Conservation (phyloP, 2,329 filamentous ascomycete species). For the Microdochium nivale region DNA sequence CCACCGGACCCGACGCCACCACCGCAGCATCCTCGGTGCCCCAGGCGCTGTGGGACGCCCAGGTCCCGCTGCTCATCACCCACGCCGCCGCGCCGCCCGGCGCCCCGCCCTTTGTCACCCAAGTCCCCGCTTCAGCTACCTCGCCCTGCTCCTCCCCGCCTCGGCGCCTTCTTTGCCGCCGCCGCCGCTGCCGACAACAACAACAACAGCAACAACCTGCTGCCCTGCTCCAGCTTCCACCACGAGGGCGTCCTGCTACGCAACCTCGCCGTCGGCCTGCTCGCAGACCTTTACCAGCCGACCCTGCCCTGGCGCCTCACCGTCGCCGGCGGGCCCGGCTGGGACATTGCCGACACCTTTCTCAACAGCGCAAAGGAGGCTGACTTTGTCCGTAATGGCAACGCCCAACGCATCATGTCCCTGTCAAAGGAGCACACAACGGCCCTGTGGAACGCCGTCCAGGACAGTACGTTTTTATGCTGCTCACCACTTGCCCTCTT, state of each 20-base stretch:
- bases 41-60: slow-evolving; percentile 44
- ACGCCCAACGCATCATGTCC: slow-evolving; percentile 82
- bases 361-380: slow-evolving; percentile 63
- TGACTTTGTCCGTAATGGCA: slow-evolving; percentile 81
- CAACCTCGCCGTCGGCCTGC: slow-evolving; percentile 21
- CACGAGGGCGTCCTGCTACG: slow-evolving; percentile 28
- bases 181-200: no score
- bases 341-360: slow-evolving; percentile 55
- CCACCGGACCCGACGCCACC: neutral
- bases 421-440: slow-evolving; percentile 78
- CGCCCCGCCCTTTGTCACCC: slow-evolving; percentile 40
- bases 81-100: slow-evolving; percentile 31
- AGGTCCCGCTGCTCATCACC: slow-evolving; percentile 46
- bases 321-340: slow-evolving; percentile 44
- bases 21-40: slow-evolving; percentile 17
- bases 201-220: slow-evolving; percentile 45
- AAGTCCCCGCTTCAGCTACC: slow-evolving; percentile 50
- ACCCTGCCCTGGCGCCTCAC: slow-evolving; percentile 44
- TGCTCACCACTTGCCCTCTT: neutral
- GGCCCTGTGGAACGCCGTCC: slow-evolving; percentile 72
- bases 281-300: slow-evolving; percentile 49
- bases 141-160: slow-evolving; percentile 46
- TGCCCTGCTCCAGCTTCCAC: slow-evolving; percentile 49
- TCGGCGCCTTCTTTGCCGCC: slow-evolving; percentile 43
- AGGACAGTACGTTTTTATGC: slow-evolving; percentile 46